Conservation (phyloP, 2,329 filamentous ascomycete species). For the Rhinocladiella mackenziei region DNA sequence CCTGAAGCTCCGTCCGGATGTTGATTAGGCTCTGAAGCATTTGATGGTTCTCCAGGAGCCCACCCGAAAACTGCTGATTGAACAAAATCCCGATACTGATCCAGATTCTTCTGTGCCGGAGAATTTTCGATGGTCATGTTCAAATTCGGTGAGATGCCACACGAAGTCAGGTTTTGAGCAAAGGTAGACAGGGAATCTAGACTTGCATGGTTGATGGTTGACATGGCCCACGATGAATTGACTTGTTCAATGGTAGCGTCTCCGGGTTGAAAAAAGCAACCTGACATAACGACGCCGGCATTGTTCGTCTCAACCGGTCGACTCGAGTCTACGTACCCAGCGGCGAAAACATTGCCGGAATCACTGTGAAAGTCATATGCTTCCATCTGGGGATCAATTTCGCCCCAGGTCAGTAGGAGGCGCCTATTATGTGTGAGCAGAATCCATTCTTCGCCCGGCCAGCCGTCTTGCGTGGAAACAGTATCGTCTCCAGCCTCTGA, state of each 20-base stretch:
- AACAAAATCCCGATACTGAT: slow-evolving; percentile 48
- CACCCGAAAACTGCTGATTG: slow-evolving; percentile 58
- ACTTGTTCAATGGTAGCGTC: slow-evolving; percentile 40
- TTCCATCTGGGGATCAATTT: slow-evolving; percentile 54
- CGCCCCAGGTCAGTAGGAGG: slow-evolving; percentile 54
- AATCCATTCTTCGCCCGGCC: slow-evolving; percentile 59
- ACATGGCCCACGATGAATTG: slow-evolving; percentile 54
- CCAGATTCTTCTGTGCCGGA: slow-evolving; percentile 33
- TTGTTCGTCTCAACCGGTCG: slow-evolving; percentile 26
- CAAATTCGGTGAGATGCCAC: slow-evolving; percentile 58
- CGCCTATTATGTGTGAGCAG: slow-evolving; percentile 53
- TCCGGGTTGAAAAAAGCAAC: slow-evolving; percentile 52
- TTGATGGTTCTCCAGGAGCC: slow-evolving; percentile 53
- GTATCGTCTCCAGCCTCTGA: slow-evolving; percentile 27
- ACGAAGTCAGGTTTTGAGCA: slow-evolving; percentile 47
- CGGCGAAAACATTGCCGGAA: slow-evolving; percentile 49
- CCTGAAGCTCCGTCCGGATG: slow-evolving; percentile 31
- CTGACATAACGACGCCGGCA: slow-evolving; percentile 44
- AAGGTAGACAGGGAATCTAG: slow-evolving; percentile 33
- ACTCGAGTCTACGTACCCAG: slow-evolving; percentile 38
- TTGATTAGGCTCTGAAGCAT: slow-evolving; percentile 35
- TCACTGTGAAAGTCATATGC: slow-evolving; percentile 55
- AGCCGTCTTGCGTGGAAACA: slow-evolving; percentile 55
- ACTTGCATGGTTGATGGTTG: slow-evolving; percentile 25
- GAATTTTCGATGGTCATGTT: slow-evolving; percentile 52